Conservation (phyloP, 2,329 filamentous ascomycete species). For the Phoma sp. region DNA sequence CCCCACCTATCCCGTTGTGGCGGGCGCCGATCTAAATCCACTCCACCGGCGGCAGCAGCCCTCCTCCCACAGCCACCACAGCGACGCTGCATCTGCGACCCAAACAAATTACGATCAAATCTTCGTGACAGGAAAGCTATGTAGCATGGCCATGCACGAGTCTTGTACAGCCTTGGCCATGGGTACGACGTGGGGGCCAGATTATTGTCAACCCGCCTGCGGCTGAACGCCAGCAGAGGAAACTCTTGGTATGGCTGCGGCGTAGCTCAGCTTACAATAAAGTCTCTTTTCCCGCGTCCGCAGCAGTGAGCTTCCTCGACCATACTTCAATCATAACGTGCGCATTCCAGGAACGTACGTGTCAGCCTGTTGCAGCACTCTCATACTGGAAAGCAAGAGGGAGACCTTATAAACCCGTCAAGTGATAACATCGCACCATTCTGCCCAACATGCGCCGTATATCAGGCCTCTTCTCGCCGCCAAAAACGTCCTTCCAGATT, state of each 20-base stretch:
- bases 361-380: no score
- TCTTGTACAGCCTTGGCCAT: background rate
- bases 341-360: no score
- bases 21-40: conserved; percentile 10
- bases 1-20: background rate
- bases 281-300: background rate
- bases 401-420: no score
- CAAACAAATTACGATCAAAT: conserved; percentile 2
- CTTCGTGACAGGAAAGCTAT: background rate
- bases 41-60: background rate
- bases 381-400: no score
- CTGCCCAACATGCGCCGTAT: conserved; percentile 27
- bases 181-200: background rate
- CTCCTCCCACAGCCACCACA: conserved; percentile 5
- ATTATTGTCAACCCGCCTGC: background rate
- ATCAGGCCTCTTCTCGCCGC: conserved; percentile 30
- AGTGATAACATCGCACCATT: background rate
- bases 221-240: conserved; percentile 3
- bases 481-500: conserved; percentile 38
- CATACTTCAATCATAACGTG: no score
- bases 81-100: background rate
- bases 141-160: background rate
- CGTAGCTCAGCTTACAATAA: conserved; percentile 10
- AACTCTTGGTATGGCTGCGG: background rate
- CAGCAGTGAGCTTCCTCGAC: no score